Base-by-base conservation (phyloP, 352 stramenopile species). In the Pythium biforme region DNA sequence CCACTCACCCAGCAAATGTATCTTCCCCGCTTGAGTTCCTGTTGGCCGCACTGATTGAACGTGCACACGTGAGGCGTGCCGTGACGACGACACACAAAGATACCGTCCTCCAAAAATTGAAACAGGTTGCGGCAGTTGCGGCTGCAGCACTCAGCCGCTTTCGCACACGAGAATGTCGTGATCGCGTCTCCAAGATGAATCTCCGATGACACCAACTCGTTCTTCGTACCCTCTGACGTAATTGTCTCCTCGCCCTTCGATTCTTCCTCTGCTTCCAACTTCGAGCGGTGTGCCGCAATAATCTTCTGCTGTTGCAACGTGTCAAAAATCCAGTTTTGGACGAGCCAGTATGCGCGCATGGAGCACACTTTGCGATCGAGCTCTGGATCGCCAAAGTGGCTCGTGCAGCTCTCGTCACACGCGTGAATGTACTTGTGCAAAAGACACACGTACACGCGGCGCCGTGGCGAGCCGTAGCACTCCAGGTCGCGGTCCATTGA, bases 371-470 rank as follows among this genome's bases (percentile, higher is more conserved):
- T 79, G 26, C 74, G 70, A 62, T 92, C 81, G 17, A 88, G 64
- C 47, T 88, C 79, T 0, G 78, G 67, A 40, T 88, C 82, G 1
- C 70, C 72, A 55, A 76, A 76, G 8, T 72, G 70, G 59, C 83
- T 92, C 4, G 83, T 92, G 31, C 83, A 92, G 22, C 56, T 61
- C 61, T 88, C 83, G 61, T 92, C 81, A 56, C 83, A 92, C 3
- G 83, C 81, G 51, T 92, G 83, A n/a, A 90, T 85, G 49, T 92
- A 92, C 58, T 88, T 89, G 66, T 90, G 83, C 26, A 89, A 55
- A 37, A 92, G 46, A 34, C 83, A 92, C 47, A 92, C 77, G 49
- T 89, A 92, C 27, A 92, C 83, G 20, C 83, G 81, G 17, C 83
- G 81, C 0, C 83, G 72, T 17, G 73, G 73, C 8, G 83, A 92